These are phyloP conservation scores for Platismatia glauca DNA, from an alignment of 495 filamentous ascomycete species.

Conservation along the genomic window DNA sequence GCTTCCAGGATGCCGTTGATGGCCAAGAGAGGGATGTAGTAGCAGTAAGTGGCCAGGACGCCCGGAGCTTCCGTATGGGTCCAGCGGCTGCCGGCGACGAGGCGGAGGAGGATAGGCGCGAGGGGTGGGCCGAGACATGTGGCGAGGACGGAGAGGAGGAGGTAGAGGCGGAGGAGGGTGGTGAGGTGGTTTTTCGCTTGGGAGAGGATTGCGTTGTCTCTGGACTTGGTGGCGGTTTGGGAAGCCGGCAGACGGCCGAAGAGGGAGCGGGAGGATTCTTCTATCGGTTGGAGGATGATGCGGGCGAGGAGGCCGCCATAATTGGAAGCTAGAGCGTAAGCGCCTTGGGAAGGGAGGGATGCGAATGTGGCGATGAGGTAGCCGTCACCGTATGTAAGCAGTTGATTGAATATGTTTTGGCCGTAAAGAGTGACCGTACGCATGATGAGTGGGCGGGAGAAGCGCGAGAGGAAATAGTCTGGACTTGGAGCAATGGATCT, in stretches of 20 bases:
- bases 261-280: conserved; percentile 80
- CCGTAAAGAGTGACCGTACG: conserved; percentile 71
- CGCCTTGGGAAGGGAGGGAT: conserved; percentile 72
- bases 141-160: conserved; percentile 58
- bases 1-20: conserved; percentile 88
- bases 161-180: conserved; percentile 51
- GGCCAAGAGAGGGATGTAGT: conserved; percentile 86
- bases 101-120: conserved; percentile 57
- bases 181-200: conserved; percentile 31
- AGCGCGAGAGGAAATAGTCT: conserved; percentile 51
- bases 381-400: conserved; percentile 90
- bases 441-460: conserved; percentile 55
- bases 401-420: conserved; percentile 82
- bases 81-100: conserved; percentile 72
- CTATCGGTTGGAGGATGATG: conserved; percentile 87
- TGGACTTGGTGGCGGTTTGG: conserved; percentile 29
- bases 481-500: conserved; percentile 33
- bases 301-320: conserved; percentile 89
- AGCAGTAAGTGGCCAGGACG: conserved; percentile 74
- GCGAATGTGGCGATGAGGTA: conserved; percentile 73
- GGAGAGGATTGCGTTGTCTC: conserved; percentile 22
- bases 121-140: conserved; percentile 61
- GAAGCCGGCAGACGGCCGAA: conserved; percentile 60
- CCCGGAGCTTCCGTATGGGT: conserved; percentile 48
- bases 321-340: conserved; percentile 86